Evolutionary conservation across 106 monocot genomes (phyloP).

Genomic region (Platanthera zijinensis): DNA sequence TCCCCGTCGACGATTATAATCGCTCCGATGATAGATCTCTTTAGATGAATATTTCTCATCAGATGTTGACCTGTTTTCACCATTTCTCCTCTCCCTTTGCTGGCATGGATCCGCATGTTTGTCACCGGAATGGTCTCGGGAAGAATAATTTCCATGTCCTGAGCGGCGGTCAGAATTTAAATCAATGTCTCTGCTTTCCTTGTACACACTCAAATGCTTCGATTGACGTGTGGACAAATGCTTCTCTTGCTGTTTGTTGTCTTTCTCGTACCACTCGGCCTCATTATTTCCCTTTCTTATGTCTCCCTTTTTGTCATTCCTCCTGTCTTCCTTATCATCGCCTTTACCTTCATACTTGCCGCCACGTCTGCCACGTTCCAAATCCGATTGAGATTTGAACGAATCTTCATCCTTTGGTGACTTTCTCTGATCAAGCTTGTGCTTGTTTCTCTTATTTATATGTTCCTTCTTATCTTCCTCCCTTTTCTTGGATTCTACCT

Average conservation of each 20-base stretch:
- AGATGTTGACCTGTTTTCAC: background rate
- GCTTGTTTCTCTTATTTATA: conserved; percentile 49
- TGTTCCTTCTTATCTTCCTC: conserved; percentile 39
- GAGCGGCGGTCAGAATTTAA: conserved; percentile 12
- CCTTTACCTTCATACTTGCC: conserved; percentile 21
- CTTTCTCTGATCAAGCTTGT: conserved; percentile 34
- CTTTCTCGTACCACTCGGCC: conserved; percentile 8
- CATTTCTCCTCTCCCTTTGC: background rate
- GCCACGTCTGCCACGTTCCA: conserved; percentile 19
- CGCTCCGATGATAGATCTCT: conserved; percentile 5
- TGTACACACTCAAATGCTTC: conserved; percentile 12
- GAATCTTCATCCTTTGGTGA: conserved; percentile 26
- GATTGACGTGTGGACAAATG: conserved; percentile 6
- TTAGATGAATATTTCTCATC: conserved; percentile 1
- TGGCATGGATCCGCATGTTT: background rate
- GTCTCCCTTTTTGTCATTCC: conserved; percentile 10
- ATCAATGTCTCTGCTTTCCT: conserved; percentile 1
- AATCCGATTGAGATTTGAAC: conserved; percentile 26
- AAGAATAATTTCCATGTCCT: background rate
- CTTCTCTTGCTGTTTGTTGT: conserved; percentile 15
- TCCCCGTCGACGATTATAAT: conserved; percentile 22
- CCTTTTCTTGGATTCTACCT: conserved; percentile 73
- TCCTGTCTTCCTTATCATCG: conserved; percentile 18
- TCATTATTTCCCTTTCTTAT: conserved; percentile 9
- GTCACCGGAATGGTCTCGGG: background rate